phyloP scores from a whole-genome alignment of 2,329 filamentous ascomycete genomes.

The Fusarium musae region DNA sequence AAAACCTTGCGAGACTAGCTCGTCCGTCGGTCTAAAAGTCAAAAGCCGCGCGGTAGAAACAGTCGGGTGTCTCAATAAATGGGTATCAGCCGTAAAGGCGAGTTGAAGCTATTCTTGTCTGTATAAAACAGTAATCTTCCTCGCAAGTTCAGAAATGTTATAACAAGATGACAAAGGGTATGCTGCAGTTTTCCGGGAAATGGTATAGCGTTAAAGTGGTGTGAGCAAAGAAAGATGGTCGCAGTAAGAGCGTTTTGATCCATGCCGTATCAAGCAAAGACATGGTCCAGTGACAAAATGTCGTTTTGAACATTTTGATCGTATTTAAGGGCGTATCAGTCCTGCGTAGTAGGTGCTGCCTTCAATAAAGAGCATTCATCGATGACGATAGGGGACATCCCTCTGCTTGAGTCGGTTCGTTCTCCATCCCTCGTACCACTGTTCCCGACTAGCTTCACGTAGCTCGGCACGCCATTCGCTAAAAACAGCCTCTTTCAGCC shows the following conservation, averaged over 20 bases:
- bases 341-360: constrained; percentile 9
- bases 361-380: constrained; percentile 41
- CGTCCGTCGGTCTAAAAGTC: constrained; percentile 19
- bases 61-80: constrained; percentile 22
- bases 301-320: not conserved
- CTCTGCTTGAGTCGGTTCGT: constrained; percentile 73
- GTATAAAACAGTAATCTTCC: constrained; percentile 18
- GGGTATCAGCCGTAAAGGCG: constrained; percentile 37
- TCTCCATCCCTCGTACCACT: constrained; percentile 97
- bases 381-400: constrained; percentile 53
- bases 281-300: constrained; percentile 3
- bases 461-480: constrained; percentile 92
- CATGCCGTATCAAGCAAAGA: constrained; percentile 32
- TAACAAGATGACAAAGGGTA: constrained; percentile 49
- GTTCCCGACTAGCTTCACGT: constrained; percentile 87
- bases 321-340: not conserved
- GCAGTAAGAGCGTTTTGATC: constrained; percentile 27
- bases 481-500: constrained; percentile 92
- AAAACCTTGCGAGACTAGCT: constrained; percentile 24
- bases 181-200: constrained; percentile 49
- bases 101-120: constrained; percentile 21
- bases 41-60: constrained; percentile 20
- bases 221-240: constrained; percentile 36
- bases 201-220: constrained; percentile 35
- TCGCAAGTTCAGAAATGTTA: constrained; percentile 33